phyloP scores from a whole-genome alignment of 208 protist species.

The Trypanosoma scelopori region DNA sequence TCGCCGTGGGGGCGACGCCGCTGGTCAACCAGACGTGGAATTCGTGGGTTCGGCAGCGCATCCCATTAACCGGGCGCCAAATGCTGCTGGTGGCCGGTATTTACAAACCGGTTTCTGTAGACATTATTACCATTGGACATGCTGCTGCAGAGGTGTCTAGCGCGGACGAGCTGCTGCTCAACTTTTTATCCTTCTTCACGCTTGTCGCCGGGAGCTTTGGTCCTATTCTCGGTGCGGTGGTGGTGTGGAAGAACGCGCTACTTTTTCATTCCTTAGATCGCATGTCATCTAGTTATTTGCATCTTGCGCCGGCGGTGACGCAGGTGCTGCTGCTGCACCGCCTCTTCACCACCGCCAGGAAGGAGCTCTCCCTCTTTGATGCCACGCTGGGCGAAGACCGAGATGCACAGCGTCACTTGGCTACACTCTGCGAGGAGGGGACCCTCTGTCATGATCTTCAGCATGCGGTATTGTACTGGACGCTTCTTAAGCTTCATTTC shows the following conservation, averaged over 20 bases:
- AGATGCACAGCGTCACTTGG: conserved; percentile 23
- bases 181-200: conserved; percentile 54
- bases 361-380: conserved; percentile 36
- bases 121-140: conserved; percentile 46
- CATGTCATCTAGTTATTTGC: conserved; percentile 72
- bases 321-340: conserved; percentile 60
- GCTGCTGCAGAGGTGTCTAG: conserved; percentile 38
- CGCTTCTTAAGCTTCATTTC: conserved; percentile 52
- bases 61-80: conserved; percentile 2
- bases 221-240: conserved; percentile 58
- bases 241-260: conserved; percentile 73
- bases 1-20: conserved; percentile 26
- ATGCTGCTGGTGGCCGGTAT: conserved; percentile 31
- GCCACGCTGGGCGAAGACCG: too few species aligned
- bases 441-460: conserved; percentile 58
- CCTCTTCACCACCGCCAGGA: conserved; percentile 42
- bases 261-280: conserved; percentile 69
- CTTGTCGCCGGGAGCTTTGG: conserved; percentile 57
- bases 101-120: conserved; percentile 45
- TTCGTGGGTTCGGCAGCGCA: background rate
- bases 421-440: conserved; percentile 43
- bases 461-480: conserved; percentile 41
- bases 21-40: conserved; percentile 23
- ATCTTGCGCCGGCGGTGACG: conserved; percentile 51
- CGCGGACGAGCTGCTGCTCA: conserved; percentile 39